Evolutionary conservation across 495 filamentous ascomycete species (phyloP).

Genomic region (Penicillium simplicissimum): DNA sequence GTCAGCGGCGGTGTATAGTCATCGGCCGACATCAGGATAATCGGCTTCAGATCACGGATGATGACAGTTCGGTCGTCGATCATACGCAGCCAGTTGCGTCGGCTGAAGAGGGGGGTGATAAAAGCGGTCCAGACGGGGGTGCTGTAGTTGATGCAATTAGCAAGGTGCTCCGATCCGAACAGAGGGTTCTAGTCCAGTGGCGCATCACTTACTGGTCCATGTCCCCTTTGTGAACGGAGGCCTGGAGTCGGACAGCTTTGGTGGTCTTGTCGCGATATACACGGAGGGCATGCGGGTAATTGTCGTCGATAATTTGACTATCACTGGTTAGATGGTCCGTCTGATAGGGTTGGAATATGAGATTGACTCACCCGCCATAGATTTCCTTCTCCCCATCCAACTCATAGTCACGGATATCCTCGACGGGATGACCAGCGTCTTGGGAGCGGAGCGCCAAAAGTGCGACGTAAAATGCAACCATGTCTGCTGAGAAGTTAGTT

Average conservation of each 20-base stretch:
- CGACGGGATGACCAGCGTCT: constrained; percentile 54
- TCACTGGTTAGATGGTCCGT: background rate
- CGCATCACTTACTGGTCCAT: constrained; percentile 39
- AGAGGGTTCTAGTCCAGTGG: background rate
- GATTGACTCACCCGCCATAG: constrained; percentile 63
- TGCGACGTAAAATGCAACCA: constrained; percentile 79
- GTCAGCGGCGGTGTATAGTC: constrained; percentile 48
- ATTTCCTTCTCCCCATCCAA: constrained; percentile 63
- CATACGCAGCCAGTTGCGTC: constrained; percentile 57
- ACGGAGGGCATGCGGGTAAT: constrained; percentile 67
- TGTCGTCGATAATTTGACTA: constrained; percentile 72
- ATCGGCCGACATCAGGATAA: constrained; percentile 59
- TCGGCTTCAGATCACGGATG: constrained; percentile 60
- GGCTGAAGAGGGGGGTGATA: constrained; percentile 60
- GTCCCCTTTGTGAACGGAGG: constrained; percentile 45
- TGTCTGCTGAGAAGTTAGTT: constrained; percentile 39
- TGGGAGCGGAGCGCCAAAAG: constrained; percentile 74
- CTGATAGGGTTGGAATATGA: background rate
- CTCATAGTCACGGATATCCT: constrained; percentile 58
- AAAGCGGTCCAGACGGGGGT: constrained; percentile 77
- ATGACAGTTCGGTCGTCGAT: constrained; percentile 54
- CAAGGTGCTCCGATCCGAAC: background rate
- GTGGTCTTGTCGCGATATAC: constrained; percentile 68
- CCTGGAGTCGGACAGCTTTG: constrained; percentile 59
- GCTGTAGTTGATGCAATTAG: constrained; percentile 20